phyloP scores from a whole-genome alignment of 2,329 filamentous ascomycete genomes.

The Ampelomyces quisqualis region DNA sequence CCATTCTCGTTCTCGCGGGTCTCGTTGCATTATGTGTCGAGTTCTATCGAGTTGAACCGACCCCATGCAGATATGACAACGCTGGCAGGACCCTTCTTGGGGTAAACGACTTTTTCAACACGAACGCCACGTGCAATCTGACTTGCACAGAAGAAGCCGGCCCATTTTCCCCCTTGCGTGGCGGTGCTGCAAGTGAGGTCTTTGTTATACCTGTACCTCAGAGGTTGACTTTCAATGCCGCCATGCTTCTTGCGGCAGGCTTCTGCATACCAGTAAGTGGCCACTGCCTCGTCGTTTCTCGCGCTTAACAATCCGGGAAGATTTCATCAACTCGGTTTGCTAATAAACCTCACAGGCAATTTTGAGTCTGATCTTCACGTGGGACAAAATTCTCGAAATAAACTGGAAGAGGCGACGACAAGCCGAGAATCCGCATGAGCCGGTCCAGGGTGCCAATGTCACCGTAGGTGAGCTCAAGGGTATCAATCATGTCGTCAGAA shows the following conservation, averaged over 20 bases:
- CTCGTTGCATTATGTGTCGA: slow-evolving; percentile 64
- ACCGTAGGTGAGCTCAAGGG: slow-evolving; percentile 53
- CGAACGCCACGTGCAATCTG: slow-evolving; percentile 49
- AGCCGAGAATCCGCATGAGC: slow-evolving; percentile 38
- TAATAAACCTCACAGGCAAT: slow-evolving; percentile 43
- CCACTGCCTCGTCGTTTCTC: too few relatives aligned
- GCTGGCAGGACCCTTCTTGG: slow-evolving; percentile 43
- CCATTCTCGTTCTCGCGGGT: slow-evolving; percentile 60
- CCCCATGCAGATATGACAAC: slow-evolving; percentile 48
- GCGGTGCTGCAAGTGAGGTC: slow-evolving; percentile 59
- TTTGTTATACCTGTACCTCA: slow-evolving; percentile 62
- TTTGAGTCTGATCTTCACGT: slow-evolving; percentile 61
- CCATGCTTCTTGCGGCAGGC: slow-evolving; percentile 62
- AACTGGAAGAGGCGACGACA: slow-evolving; percentile 58
- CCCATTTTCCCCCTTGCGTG: slow-evolving; percentile 58
- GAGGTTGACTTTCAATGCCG: slow-evolving; percentile 59
- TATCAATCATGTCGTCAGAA: slow-evolving; percentile 41
- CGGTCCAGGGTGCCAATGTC: slow-evolving; percentile 57
- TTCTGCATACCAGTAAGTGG: slow-evolving; percentile 59
- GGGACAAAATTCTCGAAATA: slow-evolving; percentile 63
- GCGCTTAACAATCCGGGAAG: too few relatives aligned
- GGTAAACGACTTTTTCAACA: slow-evolving; percentile 50
- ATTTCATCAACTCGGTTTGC: not conserved
- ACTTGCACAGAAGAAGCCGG: slow-evolving; percentile 50
- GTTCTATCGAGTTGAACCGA: slow-evolving; percentile 58